A percentile compares a stretch with the other conserved stretches of the same genome.
These are phyloP conservation scores for Geotrichum europaeum DNA, from an alignment of 1,139 yeast species.

Conservation along the genomic window DNA sequence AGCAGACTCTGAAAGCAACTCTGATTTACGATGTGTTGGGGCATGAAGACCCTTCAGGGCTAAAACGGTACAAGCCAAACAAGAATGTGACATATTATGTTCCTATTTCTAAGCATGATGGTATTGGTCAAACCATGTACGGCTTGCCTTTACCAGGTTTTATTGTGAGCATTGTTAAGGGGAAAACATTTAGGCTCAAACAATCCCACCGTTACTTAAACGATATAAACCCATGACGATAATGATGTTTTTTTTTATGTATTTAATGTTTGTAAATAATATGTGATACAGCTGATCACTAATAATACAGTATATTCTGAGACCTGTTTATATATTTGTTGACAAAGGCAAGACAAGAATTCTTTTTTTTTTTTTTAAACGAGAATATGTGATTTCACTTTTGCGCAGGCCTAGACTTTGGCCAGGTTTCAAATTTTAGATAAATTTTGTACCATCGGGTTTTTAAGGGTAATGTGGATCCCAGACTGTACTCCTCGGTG, in stretches of 20 bases:
- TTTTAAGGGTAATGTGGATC: too few species aligned
- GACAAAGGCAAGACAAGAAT: too few species aligned
- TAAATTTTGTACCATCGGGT: too few species aligned
- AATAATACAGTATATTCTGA: too few species aligned
- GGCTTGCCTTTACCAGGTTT: constrained; percentile 8
- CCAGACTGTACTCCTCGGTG: too few species aligned
- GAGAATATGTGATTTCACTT: too few species aligned
- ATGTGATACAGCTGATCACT: not conserved
- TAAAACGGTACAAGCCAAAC: constrained; percentile 1
- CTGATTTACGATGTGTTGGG: constrained; percentile 4
- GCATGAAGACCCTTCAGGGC: not conserved
- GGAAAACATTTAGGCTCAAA: constrained; percentile 4
- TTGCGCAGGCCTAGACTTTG: too few species aligned
- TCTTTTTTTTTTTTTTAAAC: too few species aligned
- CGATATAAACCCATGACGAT: not conserved
- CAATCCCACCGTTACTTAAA: constrained; percentile 2
- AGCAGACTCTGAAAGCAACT: constrained; percentile 1
- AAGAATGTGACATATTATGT: constrained; percentile 2
- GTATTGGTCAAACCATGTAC: constrained; percentile 10
- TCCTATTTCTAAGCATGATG: constrained; percentile 12
- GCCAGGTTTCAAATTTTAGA: too few species aligned
- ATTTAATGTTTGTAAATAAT: not conserved
- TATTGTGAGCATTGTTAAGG: constrained; percentile 10
- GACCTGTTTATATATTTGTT: too few species aligned
- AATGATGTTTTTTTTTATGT: not conserved